Base-by-base conservation (phyloP, 345 rosid genomes). In the Luvunga scandens region DNA sequence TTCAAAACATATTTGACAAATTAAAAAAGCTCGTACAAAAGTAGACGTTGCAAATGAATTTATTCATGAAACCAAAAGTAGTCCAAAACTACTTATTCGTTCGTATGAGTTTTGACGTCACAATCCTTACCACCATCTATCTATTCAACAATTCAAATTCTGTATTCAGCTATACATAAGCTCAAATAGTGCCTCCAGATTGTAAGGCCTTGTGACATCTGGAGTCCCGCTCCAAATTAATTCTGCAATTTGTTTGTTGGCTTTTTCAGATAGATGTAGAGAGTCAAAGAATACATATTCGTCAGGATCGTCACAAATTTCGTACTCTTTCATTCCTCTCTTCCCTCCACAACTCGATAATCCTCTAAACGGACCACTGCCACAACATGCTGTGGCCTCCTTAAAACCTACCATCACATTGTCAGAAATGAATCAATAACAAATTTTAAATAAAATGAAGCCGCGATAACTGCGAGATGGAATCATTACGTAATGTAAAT, bases 241-340 rank as follows among this genome's bases (percentile, higher is more conserved):
- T 34, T 86, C 59, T 0, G 89, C 81, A 28, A 78, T 56, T 42
- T 86, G 90, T 16, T 34, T 31, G 73, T 87, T 70, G 14, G 73
- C 85, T 53, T 62, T 82, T 28, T 87, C 84, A 0, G 85, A 78
- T 16, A 81, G 69, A 82, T 88, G 89, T 56, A 3, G 60, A 1
- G 24, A 34, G 61, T 86, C 89, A 39, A 83, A 89, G 66, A 82
- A 89, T 24, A 89, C 7, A 31, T 82, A 85, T 6, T 82, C 86
- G 4, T 21, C 63, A 5, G 72, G 68, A 27, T 83, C 34, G 2
- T 55, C 75, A 19, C 86, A 83, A 24, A 83, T 38, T 36, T 77
- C 31, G 57, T 65, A 81, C 28, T 59, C 77, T n/a, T 73, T 7
- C 10, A n/a, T 70, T 33, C 39, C 73, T 57, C 69, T 72, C 39